Conservation (phyloP, 2,329 filamentous ascomycete species). For the Fusarium equiseti region DNA sequence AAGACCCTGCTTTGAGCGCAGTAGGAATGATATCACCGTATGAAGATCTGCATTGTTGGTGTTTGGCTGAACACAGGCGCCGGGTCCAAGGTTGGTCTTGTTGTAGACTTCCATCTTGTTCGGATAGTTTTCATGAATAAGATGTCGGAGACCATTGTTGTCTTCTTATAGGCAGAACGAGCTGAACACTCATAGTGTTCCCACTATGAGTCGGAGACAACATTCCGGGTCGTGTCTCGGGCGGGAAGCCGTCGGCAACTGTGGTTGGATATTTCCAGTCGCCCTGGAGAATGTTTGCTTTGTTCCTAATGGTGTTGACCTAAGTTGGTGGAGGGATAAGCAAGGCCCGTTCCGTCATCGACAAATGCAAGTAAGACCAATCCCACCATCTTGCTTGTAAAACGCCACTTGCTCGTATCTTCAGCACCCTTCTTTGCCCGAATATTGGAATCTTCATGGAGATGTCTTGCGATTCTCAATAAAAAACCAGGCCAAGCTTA, state of each 20-base stretch:
- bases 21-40: neutral
- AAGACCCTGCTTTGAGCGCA: neutral
- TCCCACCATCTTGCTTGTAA: neutral
- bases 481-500: too few relatives aligned
- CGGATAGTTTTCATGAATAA: neutral
- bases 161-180: neutral
- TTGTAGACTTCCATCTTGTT: neutral
- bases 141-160: fast-evolving
- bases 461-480: too few relatives aligned
- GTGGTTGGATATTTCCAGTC: neutral
- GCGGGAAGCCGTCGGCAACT: fast-evolving
- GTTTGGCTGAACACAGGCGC: neutral
- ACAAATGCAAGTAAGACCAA: neutral
- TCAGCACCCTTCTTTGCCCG: too few relatives aligned
- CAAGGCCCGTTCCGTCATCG: too few relatives aligned
- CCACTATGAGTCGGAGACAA: neutral
- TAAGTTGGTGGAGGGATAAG: neutral
- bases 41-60: neutral
- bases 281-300: neutral
- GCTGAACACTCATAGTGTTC: neutral
- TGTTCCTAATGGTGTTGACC: neutral
- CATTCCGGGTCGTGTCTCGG: neutral
- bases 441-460: too few relatives aligned
- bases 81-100: neutral
- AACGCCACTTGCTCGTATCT: neutral